Percentiles rank a stretch among this genome's conserved stretches.
phyloP scores from a whole-genome alignment of 179 eudicot species.

The Heliamphora pulchella region DNA sequence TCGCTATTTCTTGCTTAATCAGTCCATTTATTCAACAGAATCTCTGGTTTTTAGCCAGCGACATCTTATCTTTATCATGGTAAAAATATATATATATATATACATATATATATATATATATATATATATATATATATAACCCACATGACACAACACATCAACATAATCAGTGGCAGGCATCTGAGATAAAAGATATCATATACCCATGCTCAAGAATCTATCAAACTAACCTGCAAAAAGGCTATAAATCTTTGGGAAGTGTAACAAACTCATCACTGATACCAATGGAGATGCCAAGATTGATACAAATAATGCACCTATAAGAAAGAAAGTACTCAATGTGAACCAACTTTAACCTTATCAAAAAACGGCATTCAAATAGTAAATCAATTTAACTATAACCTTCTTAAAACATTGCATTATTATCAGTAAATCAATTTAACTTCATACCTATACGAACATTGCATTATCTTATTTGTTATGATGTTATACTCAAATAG shows the following conservation, averaged over 20 bases:
- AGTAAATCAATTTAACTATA: neutral
- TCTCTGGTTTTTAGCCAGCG: neutral
- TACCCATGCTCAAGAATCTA: slow-evolving; percentile 1
- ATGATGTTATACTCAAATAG: neutral
- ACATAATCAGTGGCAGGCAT: neutral
- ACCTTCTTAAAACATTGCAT: neutral
- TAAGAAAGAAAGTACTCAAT: slow-evolving; percentile 16
- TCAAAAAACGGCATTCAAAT: neutral
- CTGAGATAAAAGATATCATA: neutral
- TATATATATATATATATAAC: no score
- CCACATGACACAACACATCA: neutral
- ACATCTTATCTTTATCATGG: neutral
- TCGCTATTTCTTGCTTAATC: neutral
- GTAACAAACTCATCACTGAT: slow-evolving; percentile 39
- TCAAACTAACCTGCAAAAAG: slow-evolving; percentile 59
- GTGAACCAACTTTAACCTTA: neutral
- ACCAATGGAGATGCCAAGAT: slow-evolving; percentile 63
- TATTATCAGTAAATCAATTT: neutral
- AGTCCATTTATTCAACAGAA: neutral
- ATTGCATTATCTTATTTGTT: neutral
- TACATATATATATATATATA: no score
- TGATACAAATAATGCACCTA: slow-evolving; percentile 83
- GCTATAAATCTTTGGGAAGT: slow-evolving; percentile 66
- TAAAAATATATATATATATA: no score
- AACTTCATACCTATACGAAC: neutral